A percentile compares a stretch with the other conserved stretches of the same genome.
Conservation (phyloP, 176 grass and related monocot genomes). For the Carex littledalei region DNA sequence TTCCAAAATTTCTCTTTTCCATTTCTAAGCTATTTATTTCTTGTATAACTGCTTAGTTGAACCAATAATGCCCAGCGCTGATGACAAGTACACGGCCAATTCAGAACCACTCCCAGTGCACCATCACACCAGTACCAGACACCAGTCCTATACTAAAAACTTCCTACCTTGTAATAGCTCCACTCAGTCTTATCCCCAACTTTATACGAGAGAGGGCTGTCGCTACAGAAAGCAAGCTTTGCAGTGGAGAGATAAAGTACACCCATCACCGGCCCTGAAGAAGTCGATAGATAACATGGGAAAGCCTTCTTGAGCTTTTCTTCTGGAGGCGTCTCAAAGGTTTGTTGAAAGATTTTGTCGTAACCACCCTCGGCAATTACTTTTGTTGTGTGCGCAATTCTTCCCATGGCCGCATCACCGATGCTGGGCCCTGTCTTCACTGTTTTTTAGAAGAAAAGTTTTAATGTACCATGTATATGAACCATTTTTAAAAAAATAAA, state of each 20-base stretch:
- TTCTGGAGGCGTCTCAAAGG: slow-evolving; percentile 57
- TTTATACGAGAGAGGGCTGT: slow-evolving; percentile 85
- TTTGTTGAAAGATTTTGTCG: slow-evolving; percentile 95
- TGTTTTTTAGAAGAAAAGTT: slow-evolving; percentile 28
- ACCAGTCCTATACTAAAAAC: not conserved
- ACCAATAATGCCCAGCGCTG: not conserved
- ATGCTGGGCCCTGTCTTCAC: slow-evolving; percentile 99
- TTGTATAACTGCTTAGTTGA: not conserved
- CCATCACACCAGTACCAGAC: not conserved
- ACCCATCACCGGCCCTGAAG: slow-evolving; percentile 92
- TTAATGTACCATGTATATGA: not conserved
- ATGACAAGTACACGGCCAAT: not conserved
- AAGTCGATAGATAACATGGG: slow-evolving; percentile 90
- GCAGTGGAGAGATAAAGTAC: slow-evolving; percentile 85
- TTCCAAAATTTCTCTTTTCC: not conserved
- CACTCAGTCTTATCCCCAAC: slow-evolving; percentile 81
- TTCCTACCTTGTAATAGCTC: slow-evolving; percentile 93
- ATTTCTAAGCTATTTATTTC: not conserved
- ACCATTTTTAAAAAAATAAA: not conserved
- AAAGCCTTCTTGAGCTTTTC: slow-evolving; percentile 88
- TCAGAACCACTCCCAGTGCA: not conserved
- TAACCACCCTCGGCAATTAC: slow-evolving; percentile 96
- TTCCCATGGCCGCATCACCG: slow-evolving; percentile 88
- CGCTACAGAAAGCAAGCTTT: slow-evolving; percentile 90
- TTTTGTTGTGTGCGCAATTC: slow-evolving; percentile 88